Percentiles rank a stretch among this genome's conserved stretches.
These are phyloP conservation scores for Sugiyamaella xylanicola DNA, from an alignment of 1,139 yeast genomes.

Conservation along the genomic window DNA sequence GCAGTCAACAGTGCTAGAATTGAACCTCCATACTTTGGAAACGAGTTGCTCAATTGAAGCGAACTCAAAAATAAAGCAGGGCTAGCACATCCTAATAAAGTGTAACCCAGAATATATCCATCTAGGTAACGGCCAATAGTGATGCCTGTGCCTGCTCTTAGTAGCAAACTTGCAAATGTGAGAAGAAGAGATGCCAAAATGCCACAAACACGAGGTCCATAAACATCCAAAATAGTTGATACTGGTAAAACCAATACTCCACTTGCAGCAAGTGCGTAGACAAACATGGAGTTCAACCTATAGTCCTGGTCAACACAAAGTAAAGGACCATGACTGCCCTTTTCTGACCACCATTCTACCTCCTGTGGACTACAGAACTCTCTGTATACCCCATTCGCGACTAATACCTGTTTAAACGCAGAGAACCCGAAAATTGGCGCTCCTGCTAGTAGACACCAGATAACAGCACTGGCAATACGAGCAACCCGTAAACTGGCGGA, in stretches of 20 bases:
- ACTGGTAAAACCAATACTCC: slow-evolving; percentile 15
- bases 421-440: slow-evolving; percentile 70
- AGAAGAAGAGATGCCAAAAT: slow-evolving; percentile 10
- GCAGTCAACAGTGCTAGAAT: slow-evolving; percentile 74
- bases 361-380: slow-evolving; percentile 15
- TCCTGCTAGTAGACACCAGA: slow-evolving; percentile 88
- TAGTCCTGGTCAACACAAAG: slow-evolving; percentile 15
- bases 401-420: slow-evolving; percentile 18
- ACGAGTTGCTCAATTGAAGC: slow-evolving; percentile 72
- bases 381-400: slow-evolving; percentile 6
- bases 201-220: slow-evolving; percentile 15
- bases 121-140: slow-evolving; percentile 54
- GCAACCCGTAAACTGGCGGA: slow-evolving; percentile 31
- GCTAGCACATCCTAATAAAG: slow-evolving; percentile 73
- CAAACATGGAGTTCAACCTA: slow-evolving; percentile 13
- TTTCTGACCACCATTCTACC: slow-evolving; percentile 3
- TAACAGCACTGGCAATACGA: slow-evolving; percentile 69
- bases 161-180: slow-evolving; percentile 50
- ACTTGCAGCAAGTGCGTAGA: slow-evolving; percentile 9
- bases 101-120: slow-evolving; percentile 64
- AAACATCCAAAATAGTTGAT: slow-evolving; percentile 5
- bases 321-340: slow-evolving; percentile 1
- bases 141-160: slow-evolving; percentile 56
- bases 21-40: slow-evolving; percentile 71
- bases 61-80: slow-evolving; percentile 82